Conservation (phyloP, 2,329 filamentous ascomycete species). For the Sporothrix sp. region DNA sequence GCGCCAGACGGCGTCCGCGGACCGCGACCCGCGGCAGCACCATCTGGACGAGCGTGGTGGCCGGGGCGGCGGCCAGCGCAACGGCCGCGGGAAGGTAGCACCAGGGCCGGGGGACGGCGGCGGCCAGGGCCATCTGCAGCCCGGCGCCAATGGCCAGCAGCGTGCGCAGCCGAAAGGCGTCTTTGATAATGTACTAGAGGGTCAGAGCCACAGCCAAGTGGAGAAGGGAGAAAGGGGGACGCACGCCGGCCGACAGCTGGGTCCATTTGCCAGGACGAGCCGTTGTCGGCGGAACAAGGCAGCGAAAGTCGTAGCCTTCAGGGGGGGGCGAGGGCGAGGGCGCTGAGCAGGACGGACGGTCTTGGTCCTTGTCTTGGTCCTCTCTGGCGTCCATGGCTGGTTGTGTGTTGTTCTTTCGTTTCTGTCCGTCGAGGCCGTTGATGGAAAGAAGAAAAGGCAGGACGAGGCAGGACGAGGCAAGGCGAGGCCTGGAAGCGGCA, state of each 20-base stretch:
- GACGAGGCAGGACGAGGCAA: too few relatives aligned
- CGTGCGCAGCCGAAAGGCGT: constrained; percentile 26
- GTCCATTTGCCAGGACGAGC: neutral
- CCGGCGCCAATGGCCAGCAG: constrained; percentile 27
- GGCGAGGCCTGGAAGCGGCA: too few relatives aligned
- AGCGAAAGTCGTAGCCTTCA: neutral
- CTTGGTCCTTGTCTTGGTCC: too few relatives aligned
- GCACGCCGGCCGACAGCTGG: neutral
- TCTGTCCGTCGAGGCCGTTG: too few relatives aligned
- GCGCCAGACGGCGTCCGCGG: constrained; percentile 8
- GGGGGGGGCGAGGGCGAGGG: neutral
- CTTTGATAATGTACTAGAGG: constrained; percentile 23
- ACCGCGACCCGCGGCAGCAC: constrained; percentile 9
- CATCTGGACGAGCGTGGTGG: constrained; percentile 24
- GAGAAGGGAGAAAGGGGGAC: neutral
- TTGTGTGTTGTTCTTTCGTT: too few relatives aligned
- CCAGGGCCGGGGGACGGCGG: constrained; percentile 27
- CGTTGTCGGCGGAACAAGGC: neutral
- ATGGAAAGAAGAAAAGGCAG: too few relatives aligned
- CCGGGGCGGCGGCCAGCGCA: constrained; percentile 24
- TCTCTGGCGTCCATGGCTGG: too few relatives aligned
- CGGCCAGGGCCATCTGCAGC: constrained; percentile 26
- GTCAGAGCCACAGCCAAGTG: neutral
- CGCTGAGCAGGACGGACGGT: too few relatives aligned
- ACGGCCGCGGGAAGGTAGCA: constrained; percentile 26